These are phyloP conservation scores for Macrotyloma uniflorum DNA, from an alignment of 306 rosid species.

Conservation along the genomic window DNA sequence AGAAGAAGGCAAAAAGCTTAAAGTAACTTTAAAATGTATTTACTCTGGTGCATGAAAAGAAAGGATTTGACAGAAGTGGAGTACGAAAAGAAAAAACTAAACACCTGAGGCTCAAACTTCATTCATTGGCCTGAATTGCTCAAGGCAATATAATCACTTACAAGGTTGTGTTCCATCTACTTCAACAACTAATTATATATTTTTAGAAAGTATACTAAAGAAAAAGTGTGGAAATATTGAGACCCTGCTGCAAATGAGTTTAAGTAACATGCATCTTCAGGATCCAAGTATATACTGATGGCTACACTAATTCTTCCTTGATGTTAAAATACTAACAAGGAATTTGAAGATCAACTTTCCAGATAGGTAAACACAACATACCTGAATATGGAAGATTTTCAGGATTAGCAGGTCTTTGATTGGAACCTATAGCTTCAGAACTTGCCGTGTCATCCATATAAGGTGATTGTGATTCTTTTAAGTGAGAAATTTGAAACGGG, in stretches of 20 bases:
- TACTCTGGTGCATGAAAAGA: not conserved
- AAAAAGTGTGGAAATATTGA: not conserved
- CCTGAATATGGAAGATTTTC: conserved; percentile 58
- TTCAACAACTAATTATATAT: not conserved
- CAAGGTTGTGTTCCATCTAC: not conserved
- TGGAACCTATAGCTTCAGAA: conserved; percentile 50
- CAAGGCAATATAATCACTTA: not conserved
- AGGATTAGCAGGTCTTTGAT: conserved; percentile 45
- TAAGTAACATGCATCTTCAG: conserved; percentile 7
- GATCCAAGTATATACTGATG: not conserved
- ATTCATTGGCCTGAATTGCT: conserved; percentile 1
- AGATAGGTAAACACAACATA: conserved; percentile 41
- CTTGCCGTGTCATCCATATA: conserved; percentile 48
- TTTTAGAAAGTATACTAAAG: not conserved
- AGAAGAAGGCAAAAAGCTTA: not conserved
- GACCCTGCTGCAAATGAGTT: conserved; percentile 12
- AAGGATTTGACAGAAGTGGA: conserved; percentile 1
- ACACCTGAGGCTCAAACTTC: not conserved
- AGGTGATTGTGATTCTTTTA: conserved; percentile 73
- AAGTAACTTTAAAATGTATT: not conserved
- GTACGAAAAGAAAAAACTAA: not conserved
- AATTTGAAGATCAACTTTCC: conserved; percentile 29
- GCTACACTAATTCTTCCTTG: conserved; percentile 26
- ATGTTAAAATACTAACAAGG: conserved; percentile 13
- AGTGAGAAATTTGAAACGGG: conserved; percentile 77